Evolutionary conservation across 1,139 yeast species (phyloP), one percentile per base, ranked within the genome.

Genomic region (Magnusiomyces sp.): DNA sequence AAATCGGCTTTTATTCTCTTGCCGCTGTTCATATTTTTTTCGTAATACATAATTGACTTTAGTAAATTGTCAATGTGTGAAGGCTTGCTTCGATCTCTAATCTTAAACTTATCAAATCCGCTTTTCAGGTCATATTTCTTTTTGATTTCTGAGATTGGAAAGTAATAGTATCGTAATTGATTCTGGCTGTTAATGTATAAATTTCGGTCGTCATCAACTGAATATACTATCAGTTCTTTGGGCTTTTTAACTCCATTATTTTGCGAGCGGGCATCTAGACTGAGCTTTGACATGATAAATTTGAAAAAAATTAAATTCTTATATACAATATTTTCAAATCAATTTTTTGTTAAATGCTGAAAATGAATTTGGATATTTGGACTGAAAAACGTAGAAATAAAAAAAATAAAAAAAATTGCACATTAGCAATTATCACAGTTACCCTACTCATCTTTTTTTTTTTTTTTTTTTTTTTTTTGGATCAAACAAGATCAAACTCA

Each of bases 131-230:
- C 90, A 37, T 77, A 68, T 9, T 71, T 68, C 40, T 70, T 69
- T 46, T 77, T 80, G 17, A 62, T 53, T 14, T 85, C 61, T 5
- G 79, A 65, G 60, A 85, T 89, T 3, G 96, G 94, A 43, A 89
- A 72, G 64, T 88, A 92, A 68, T 74, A 89, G 67, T 87, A 87
- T 23, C 75, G 69, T 47, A 86, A 66, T 9, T 74, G 67, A 0
- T 79, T 70, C 19, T 47, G 32, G 46, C 75, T 79, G 55, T 77
- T 81, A 16, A 74, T 65, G 29, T 73, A 75, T 45, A 72, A 70
- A 2, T 80, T 74, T 7, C 79, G 76, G 13, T 72, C 65, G 2
- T 60, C 64, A 55, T 76, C 77, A 46, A 87, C 68, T 5, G 87
- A 77, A 62, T 71, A 87, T 1, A 77, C 65, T 45, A 76, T 71